These are phyloP conservation scores for Brasilioporus rufonigricans DNA, from an alignment of 768 basidiomycete genomes.

Conservation along the genomic window DNA sequence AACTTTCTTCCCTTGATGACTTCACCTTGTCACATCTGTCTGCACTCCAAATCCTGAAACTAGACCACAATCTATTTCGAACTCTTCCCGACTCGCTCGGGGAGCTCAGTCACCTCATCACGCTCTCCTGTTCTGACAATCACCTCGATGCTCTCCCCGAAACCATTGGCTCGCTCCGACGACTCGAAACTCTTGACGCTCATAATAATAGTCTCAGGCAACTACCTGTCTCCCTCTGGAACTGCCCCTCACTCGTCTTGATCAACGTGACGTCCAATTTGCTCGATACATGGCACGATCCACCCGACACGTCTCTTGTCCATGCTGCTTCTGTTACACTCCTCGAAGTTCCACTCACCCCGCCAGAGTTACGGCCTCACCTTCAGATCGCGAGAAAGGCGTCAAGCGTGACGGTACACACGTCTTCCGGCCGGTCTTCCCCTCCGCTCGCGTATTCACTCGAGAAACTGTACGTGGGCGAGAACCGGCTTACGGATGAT, in stretches of 20 bases:
- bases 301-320: slow-evolving; percentile 39
- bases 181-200: slow-evolving; percentile 74
- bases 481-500: slow-evolving; percentile 85
- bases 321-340: slow-evolving; percentile 21
- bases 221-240: slow-evolving; percentile 79
- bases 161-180: slow-evolving; percentile 72
- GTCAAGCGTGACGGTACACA: slow-evolving; percentile 36
- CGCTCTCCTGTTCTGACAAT: slow-evolving; percentile 90
- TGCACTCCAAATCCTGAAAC: slow-evolving; percentile 64
- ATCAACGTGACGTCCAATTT: slow-evolving; percentile 92
- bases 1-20: slow-evolving; percentile 81
- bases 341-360: slow-evolving; percentile 20
- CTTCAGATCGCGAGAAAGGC: slow-evolving; percentile 27
- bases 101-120: slow-evolving; percentile 64
- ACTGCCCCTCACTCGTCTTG: slow-evolving; percentile 64
- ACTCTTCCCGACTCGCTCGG: slow-evolving; percentile 82
- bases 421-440: slow-evolving; percentile 29
- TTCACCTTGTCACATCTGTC: slow-evolving; percentile 68
- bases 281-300: slow-evolving; percentile 68
- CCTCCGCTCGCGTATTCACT: slow-evolving; percentile 71
- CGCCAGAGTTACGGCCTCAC: slow-evolving; percentile 14
- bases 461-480: slow-evolving; percentile 79
- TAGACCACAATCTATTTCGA: slow-evolving; percentile 87
- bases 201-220: slow-evolving; percentile 88
- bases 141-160: slow-evolving; percentile 72